phyloP scores from a whole-genome alignment of 1,284 basidiomycete genomes.

The Polyporus tsugae region DNA sequence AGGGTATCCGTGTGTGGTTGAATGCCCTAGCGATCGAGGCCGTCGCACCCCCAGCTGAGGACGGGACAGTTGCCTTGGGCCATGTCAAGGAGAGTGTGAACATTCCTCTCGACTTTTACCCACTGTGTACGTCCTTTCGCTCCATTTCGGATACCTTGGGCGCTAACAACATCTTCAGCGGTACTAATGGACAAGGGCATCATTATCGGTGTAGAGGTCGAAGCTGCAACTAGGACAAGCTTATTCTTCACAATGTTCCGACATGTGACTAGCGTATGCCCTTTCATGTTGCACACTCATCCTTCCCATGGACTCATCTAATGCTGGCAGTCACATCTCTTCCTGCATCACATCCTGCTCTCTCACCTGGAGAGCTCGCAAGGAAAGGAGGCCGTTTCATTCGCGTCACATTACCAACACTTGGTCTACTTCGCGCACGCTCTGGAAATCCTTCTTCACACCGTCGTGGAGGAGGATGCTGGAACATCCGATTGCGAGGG shows the following conservation, averaged over 20 bases:
- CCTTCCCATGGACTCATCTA: neutral
- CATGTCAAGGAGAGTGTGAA: constrained; percentile 92
- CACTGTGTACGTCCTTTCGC: constrained; percentile 68
- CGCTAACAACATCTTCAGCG: constrained; percentile 55
- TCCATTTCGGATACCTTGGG: constrained; percentile 1
- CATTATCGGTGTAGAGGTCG: constrained; percentile 95
- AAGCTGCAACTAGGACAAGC: constrained; percentile 78
- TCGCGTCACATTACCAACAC: constrained; percentile 88
- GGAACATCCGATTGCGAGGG: constrained; percentile 32
- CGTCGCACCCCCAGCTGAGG: constrained; percentile 44
- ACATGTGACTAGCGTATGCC: constrained; percentile 85
- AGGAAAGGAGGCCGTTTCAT: constrained; percentile 81
- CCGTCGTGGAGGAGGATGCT: constrained; percentile 92
- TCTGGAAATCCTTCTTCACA: constrained; percentile 93
- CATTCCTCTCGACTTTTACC: constrained; percentile 94
- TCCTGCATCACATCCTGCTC: constrained; percentile 91
- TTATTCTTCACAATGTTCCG: constrained; percentile 94
- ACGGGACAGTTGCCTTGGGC: constrained; percentile 54
- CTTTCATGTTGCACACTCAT: neutral
- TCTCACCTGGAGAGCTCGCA: constrained; percentile 82
- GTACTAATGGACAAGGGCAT: constrained; percentile 99
- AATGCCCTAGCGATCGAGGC: constrained; percentile 93
- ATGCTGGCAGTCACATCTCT: constrained; percentile 83
- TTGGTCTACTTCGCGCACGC: constrained; percentile 95
- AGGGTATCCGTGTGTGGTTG: constrained; percentile 91